Percentiles rank a stretch among this genome's conserved stretches.
These are phyloP conservation scores for Hanseniaspora sp. DNA, from an alignment of 1,139 yeast genomes.

Conservation along the genomic window DNA sequence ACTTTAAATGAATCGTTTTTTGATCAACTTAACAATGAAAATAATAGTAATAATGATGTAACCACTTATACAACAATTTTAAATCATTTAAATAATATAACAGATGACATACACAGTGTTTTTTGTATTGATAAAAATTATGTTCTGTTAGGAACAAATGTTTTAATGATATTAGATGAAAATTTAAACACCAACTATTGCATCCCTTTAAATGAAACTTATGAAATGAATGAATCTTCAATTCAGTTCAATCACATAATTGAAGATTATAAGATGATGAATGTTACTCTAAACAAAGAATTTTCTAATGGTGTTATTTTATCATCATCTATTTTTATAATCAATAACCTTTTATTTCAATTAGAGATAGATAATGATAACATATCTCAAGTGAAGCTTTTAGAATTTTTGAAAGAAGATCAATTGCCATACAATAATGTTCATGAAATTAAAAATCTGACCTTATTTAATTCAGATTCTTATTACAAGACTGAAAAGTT, in stretches of 20 bases:
- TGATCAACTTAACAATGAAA: conserved; percentile 32
- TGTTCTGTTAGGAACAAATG: conserved; percentile 54
- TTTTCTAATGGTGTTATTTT: conserved; percentile 38
- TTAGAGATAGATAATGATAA: conserved; percentile 19
- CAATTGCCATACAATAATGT: conserved; percentile 4
- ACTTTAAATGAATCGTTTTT: conserved; percentile 10
- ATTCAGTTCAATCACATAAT: conserved; percentile 43
- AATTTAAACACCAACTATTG: conserved; percentile 63
- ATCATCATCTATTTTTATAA: conserved; percentile 35
- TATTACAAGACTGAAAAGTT: conserved; percentile 7
- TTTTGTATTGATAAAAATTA: conserved; percentile 58
- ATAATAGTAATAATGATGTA: conserved; percentile 20
- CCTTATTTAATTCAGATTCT: conserved; percentile 2
- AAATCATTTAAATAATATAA: conserved; percentile 35
- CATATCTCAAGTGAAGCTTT: background rate
- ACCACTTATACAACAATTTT: conserved; percentile 10
- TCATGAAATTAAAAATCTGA: background rate
- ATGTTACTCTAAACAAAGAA: conserved; percentile 40
- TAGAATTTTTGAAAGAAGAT: background rate
- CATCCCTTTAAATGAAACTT: conserved; percentile 52
- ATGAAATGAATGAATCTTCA: conserved; percentile 42
- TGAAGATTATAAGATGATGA: conserved; percentile 44
- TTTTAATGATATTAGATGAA: conserved; percentile 63
- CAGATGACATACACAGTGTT: conserved; percentile 54
- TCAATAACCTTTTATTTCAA: conserved; percentile 18